Evolutionary conservation across 1,284 basidiomycete genomes (phyloP), one percentile per base, ranked within the genome.

Genomic region (Spongiforma sp.): DNA sequence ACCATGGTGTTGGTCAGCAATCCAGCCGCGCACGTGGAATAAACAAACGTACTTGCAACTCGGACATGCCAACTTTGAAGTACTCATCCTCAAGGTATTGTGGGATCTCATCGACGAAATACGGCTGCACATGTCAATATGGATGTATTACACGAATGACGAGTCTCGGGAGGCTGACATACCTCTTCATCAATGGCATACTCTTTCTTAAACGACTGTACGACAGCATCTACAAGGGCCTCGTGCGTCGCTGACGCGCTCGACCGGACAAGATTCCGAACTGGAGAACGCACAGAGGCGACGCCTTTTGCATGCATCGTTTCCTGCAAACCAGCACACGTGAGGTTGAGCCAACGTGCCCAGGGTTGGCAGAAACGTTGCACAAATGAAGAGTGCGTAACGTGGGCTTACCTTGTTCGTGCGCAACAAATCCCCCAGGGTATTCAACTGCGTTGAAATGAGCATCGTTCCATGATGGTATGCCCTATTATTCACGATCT

Each of bases 391-490:
- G n/a, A n/a, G n/a, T n/a, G n/a, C n/a, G n/a, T n/a, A n/a, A n/a
- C n/a, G n/a, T n/a, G n/a, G n/a, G n/a, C 81, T 59, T 66, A 93
- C 95, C 77, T 94, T 93, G 62, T 87, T 83, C 0, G 88, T 85
- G 30, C 82, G 86, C 54, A 99, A 82, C 14, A 94, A 80, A 60
- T 90, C 86, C 1, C 93, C 92, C 2, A 97, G 81, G 12, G 86
- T 84, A 39, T 85, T 81, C 28, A 98, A 83, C 56, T 85, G 81
- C 7, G 94, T 93, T 17, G 93, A 91, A 34, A 99, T 93, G 33
- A 99, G 86, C 97, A 99, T 98, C n/a, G 97, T 99, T 0, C 98
- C 98, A 74, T 99, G 98, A 73, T 99, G 97, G 79, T 99, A 99
- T 1, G 96, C 95, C 21, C 98, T 83, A 65, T 89, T 88, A 69